Conservation (phyloP, 2,329 filamentous ascomycete species). For the Ophiostoma perfectum region DNA sequence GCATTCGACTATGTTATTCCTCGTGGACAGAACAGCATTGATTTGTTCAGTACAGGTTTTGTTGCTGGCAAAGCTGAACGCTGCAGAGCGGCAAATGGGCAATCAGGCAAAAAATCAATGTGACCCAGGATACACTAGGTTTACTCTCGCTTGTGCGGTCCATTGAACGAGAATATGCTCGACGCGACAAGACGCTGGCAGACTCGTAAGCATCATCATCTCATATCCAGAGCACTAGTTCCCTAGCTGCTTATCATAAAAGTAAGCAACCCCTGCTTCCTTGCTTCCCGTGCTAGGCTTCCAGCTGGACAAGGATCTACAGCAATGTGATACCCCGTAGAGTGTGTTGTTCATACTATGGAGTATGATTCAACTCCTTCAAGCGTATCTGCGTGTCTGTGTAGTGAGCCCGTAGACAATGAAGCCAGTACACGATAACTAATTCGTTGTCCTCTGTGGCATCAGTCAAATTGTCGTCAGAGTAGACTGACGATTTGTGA, state of each 20-base stretch:
- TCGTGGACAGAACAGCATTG: neutral
- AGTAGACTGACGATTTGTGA: no score
- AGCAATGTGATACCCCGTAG: neutral
- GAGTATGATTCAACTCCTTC: neutral
- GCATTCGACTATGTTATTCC: neutral
- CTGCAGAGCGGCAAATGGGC: no score
- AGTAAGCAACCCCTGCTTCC: conserved; percentile 7
- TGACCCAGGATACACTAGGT: no score
- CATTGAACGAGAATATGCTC: no score
- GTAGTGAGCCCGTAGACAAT: no score
- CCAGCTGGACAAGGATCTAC: conserved; percentile 13
- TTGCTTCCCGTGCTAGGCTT: neutral
- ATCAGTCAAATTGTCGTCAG: no score
- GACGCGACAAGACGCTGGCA: neutral
- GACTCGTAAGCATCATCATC: neutral
- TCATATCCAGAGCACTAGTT: neutral
- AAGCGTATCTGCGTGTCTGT: neutral
- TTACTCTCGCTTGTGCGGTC: no score
- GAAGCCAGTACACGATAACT: no score
- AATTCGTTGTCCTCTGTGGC: no score
- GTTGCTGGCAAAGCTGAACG: neutral
- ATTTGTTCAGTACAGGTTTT: conserved; percentile 1
- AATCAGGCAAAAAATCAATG: no score
- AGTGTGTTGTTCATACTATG: neutral
- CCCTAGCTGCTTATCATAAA: neutral